Percentiles rank a stretch among this genome's conserved stretches.
Conservation (phyloP, 257 asterid species). For the Thymus quinquecostatus region DNA sequence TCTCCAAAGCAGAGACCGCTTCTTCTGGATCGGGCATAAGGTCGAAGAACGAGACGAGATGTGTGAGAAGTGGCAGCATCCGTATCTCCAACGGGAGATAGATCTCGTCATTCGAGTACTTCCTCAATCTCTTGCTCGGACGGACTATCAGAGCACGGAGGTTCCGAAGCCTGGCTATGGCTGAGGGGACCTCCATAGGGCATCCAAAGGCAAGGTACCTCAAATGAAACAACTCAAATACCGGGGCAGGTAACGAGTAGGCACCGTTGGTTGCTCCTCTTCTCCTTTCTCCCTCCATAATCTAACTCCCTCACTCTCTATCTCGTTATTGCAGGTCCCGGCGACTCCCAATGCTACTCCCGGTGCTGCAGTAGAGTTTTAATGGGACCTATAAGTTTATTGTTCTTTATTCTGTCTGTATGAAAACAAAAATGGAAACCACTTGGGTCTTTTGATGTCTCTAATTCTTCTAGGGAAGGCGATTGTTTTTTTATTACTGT, state of each 20-base stretch:
- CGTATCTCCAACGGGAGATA: slow-evolving; percentile 15
- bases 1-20: neutral
- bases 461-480: too few relatives aligned
- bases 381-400: too few relatives aligned
- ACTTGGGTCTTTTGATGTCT: too few relatives aligned
- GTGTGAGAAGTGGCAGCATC: slow-evolving; percentile 19
- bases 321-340: too few relatives aligned
- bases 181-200: neutral
- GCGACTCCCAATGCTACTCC: too few relatives aligned
- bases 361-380: too few relatives aligned
- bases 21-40: neutral
- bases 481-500: too few relatives aligned
- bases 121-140: neutral
- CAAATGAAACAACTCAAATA: slow-evolving; percentile 14
- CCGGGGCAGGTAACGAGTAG: neutral
- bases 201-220: slow-evolving; percentile 27
- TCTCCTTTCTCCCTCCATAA: too few relatives aligned
- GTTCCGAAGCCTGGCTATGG: slow-evolving; percentile 18
- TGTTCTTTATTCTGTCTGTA: too few relatives aligned
- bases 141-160: slow-evolving; percentile 27
- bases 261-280: too few relatives aligned
- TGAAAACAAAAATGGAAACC: too few relatives aligned
- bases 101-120: neutral
- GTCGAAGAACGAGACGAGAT: neutral
- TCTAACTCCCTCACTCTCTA: too few relatives aligned